Evolutionary conservation across 2,329 filamentous ascomycete species (phyloP).

Genomic region (Ascocoryne sarcoides): DNA sequence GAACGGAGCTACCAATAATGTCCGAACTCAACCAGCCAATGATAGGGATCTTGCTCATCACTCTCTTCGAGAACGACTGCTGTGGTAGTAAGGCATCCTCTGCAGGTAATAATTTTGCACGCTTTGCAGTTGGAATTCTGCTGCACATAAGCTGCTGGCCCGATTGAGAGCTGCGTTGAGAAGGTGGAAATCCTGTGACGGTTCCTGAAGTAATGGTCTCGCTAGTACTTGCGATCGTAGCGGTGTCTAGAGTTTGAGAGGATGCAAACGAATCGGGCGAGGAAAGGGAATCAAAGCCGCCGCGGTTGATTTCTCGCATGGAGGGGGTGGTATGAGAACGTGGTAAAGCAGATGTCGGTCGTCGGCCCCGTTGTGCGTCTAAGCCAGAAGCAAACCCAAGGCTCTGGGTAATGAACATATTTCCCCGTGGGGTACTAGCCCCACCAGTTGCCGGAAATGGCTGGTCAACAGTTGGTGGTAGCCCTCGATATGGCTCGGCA

Average conservation of each 20-base stretch:
- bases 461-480: slow-evolving; percentile 55
- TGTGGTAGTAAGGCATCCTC: slow-evolving; percentile 64
- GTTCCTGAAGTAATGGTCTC: slow-evolving; percentile 20
- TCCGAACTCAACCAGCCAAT: slow-evolving; percentile 61
- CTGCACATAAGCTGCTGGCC: slow-evolving; percentile 38
- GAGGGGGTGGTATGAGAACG: slow-evolving; percentile 22
- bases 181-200: slow-evolving; percentile 13
- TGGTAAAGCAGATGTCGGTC: slow-evolving; percentile 17
- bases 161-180: slow-evolving; percentile 28
- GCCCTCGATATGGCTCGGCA: slow-evolving; percentile 60
- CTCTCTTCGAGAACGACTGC: slow-evolving; percentile 53
- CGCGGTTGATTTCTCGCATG: slow-evolving; percentile 23
- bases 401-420: slow-evolving; percentile 6
- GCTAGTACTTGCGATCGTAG: slow-evolving; percentile 34
- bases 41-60: slow-evolving; percentile 58
- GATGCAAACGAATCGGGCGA: slow-evolving; percentile 25
- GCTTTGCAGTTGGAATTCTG: slow-evolving; percentile 57
- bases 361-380: slow-evolving; percentile 5
- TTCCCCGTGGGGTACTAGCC: slow-evolving; percentile 6
- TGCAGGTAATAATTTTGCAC: slow-evolving; percentile 55
- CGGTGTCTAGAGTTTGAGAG: slow-evolving; percentile 51
- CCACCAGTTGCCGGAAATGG: slow-evolving; percentile 38
- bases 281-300: slow-evolving; percentile 21
- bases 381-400: slow-evolving; percentile 11
- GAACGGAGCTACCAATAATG: slow-evolving; percentile 69